Conservation (phyloP, 177 flowering plant species). For the Tripterygium wilfordii region DNA sequence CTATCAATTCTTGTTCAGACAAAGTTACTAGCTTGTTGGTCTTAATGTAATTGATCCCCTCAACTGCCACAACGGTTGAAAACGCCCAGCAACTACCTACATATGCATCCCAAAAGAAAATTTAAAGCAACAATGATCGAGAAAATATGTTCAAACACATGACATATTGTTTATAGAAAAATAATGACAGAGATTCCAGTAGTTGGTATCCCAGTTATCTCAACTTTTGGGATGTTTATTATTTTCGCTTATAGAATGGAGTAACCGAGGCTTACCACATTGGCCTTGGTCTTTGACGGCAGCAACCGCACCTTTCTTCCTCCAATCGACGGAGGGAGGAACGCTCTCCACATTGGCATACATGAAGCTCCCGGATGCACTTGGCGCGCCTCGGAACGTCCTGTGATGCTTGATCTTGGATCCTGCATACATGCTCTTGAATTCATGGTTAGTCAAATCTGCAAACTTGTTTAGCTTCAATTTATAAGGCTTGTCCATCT, state of each 20-base stretch:
- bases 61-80: constrained; percentile 79
- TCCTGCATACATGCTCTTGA: constrained; percentile 49
- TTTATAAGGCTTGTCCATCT: constrained; percentile 74
- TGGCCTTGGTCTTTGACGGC: constrained; percentile 75
- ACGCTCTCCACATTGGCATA: constrained; percentile 31
- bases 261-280: constrained; percentile 62
- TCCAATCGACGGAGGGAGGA: constrained; percentile 73
- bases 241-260: no score
- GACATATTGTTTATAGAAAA: no score
- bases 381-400: constrained; percentile 44
- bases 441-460: constrained; percentile 80
- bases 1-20: constrained; percentile 80
- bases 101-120: neutral
- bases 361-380: constrained; percentile 44
- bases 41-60: constrained; percentile 78
- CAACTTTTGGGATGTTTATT: no score
- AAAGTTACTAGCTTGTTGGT: constrained; percentile 60
- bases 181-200: no score
- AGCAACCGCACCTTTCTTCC: constrained; percentile 67
- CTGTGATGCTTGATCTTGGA: constrained; percentile 63
- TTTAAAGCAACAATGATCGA: no score
- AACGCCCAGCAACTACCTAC: constrained; percentile 98
- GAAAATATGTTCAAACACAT: no score
- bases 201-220: no score
- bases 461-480: constrained; percentile 79